Evolutionary conservation across 2,329 filamentous ascomycete species (phyloP).

Genomic region (Rasamsonia emersonii): DNA sequence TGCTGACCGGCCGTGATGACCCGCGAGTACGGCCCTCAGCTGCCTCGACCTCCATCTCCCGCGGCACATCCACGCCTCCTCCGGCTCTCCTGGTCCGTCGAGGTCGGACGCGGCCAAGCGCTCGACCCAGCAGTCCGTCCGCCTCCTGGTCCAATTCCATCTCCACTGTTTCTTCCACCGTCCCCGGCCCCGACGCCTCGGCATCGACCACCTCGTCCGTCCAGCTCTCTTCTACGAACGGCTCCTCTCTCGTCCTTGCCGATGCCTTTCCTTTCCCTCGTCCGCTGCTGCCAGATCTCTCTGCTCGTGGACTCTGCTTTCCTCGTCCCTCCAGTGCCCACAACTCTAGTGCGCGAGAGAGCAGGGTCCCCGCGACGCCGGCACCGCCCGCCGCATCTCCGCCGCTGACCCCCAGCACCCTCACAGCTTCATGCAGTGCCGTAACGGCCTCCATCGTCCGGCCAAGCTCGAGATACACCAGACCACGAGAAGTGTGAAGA

Average conservation of each 20-base stretch:
- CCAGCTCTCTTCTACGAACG: slow-evolving; percentile 23
- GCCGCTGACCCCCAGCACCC: slow-evolving; percentile 36
- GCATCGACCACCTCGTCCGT: slow-evolving; percentile 28
- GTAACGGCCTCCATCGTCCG: slow-evolving; percentile 68
- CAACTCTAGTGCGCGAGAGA: slow-evolving; percentile 37
- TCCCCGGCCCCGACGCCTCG: slow-evolving; percentile 13
- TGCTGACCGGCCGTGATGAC: slow-evolving; percentile 8
- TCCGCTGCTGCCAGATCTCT: slow-evolving; percentile 4
- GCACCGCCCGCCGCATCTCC: slow-evolving; percentile 40
- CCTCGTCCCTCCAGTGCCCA: slow-evolving; percentile 35
- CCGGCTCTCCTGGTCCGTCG: slow-evolving; percentile 13
- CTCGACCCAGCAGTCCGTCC: slow-evolving; percentile 31
- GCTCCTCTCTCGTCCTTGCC: slow-evolving; percentile 21
- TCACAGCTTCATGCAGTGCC: slow-evolving; percentile 65
- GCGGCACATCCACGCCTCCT: slow-evolving; percentile 7
- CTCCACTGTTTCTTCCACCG: slow-evolving; percentile 26
- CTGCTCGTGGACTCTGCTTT: slow-evolving; percentile 15
- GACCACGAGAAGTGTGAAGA: slow-evolving; percentile 51
- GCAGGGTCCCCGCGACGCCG: slow-evolving; percentile 37
- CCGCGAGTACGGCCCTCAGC: slow-evolving; percentile 15
- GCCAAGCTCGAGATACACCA: slow-evolving; percentile 72
- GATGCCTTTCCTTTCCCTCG: slow-evolving; percentile 11
- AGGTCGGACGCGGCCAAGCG: slow-evolving; percentile 25
- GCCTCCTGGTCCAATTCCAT: slow-evolving; percentile 38
- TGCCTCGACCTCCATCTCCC: slow-evolving; percentile 17